Evolutionary conservation across 1,139 yeast genomes (phyloP), one percentile per base, ranked within the genome.

Genomic region (Sugiyamaella paludigena): DNA sequence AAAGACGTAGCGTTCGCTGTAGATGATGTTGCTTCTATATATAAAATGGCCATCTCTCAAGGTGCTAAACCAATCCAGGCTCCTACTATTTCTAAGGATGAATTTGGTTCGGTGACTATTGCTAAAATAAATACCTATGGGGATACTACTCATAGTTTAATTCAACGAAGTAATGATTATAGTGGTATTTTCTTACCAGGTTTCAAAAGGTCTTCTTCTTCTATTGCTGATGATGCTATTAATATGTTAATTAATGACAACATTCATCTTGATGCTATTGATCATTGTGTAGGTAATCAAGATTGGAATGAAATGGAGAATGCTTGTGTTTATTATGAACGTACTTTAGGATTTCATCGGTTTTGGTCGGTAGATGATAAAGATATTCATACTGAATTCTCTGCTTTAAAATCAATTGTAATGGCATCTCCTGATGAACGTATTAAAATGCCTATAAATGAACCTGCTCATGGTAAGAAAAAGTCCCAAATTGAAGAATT

Each of bases 281-380:
- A 87, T 62, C 95, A 87, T 59, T 82, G 88, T 61, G 95, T 87
- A 11, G 89, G 84, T 56, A 87, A 86, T 65, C 84, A 81, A 59
- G 78, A 78, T 36, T 84, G 91, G 91, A 70, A 81, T 59, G 72
- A 77, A 59, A 81, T 86, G 86, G 74, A 74, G 44, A 58, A 58
- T 1, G 79, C 80, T 1, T 84, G 88, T 52, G 68, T 66, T 15
- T 75, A 78, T 49, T 87, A 87, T 63, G 79, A 81, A 29, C 64
- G 68, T 13, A 77, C 79, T 5, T 78, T 87, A 59, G 91, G 91
- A 0, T 84, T 87, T 65, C 89, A 82, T 59, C 74, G 81, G 58
- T 87, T 79, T 64, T 85, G 95, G 95, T 83, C 92, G 0, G 94
- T 84, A 15, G 95, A 86, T 65, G 94, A 87, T 58, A 72, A 70